phyloP scores from a whole-genome alignment of 1,284 basidiomycete genomes.

The Grifola frondosa region DNA sequence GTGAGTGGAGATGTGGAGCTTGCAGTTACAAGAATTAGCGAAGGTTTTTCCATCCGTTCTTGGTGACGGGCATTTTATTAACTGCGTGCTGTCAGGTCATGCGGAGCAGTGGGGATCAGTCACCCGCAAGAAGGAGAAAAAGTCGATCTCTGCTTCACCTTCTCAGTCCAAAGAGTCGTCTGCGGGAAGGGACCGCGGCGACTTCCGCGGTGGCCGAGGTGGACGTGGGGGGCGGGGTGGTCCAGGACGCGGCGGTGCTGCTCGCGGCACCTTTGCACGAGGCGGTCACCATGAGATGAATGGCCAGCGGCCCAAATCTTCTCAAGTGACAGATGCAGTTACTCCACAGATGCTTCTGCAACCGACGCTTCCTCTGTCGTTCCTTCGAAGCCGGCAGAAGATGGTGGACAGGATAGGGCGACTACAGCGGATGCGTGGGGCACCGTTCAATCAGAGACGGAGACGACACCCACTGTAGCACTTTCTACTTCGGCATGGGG shows the following conservation, averaged over 20 bases:
- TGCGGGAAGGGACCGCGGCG: slow-evolving; percentile 46
- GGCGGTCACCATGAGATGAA: slow-evolving; percentile 54
- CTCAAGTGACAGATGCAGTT: slow-evolving; percentile 20
- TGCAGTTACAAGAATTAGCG: slow-evolving; percentile 76
- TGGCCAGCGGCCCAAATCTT: slow-evolving; percentile 39
- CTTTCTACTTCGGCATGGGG: slow-evolving; percentile 24
- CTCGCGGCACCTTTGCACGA: slow-evolving; percentile 51
- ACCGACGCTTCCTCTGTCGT: slow-evolving; percentile 20
- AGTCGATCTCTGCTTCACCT: slow-evolving; percentile 35
- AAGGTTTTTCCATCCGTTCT: slow-evolving; percentile 50
- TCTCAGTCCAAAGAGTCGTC: slow-evolving; percentile 49
- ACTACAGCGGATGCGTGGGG: slow-evolving; percentile 13
- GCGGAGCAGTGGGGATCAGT: slow-evolving; percentile 86
- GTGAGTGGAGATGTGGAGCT: slow-evolving; percentile 72
- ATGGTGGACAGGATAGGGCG: slow-evolving; percentile 9
- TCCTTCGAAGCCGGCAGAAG: slow-evolving; percentile 13
- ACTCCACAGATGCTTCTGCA: slow-evolving; percentile 18
- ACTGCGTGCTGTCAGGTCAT: slow-evolving; percentile 49
- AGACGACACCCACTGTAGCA: slow-evolving; percentile 12
- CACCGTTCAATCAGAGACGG: slow-evolving; percentile 10
- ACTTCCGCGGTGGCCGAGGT: slow-evolving; percentile 63
- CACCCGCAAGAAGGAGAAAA: slow-evolving; percentile 87
- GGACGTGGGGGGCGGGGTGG: slow-evolving; percentile 66
- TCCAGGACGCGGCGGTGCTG: slow-evolving; percentile 52
- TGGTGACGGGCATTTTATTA: slow-evolving; percentile 7